These are phyloP conservation scores for Polytrichum formosum DNA, from an alignment of 225 moss, liverwort and hornwort genomes.

Conservation along the genomic window DNA sequence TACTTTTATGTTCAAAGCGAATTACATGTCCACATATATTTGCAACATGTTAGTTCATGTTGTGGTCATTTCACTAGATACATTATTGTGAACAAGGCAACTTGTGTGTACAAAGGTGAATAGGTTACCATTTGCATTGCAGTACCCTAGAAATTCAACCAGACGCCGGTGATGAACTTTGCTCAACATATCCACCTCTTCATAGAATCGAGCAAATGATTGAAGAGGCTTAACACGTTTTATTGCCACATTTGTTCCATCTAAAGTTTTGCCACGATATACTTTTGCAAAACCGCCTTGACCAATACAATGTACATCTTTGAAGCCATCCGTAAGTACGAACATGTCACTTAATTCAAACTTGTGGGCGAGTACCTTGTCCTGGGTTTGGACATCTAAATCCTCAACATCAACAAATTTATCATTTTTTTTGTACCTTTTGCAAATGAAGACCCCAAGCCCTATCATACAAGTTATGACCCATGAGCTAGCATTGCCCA, in stretches of 20 bases:
- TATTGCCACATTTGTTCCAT: background rate
- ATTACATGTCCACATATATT: too few species aligned
- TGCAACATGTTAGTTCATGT: too few species aligned
- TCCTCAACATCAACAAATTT: background rate
- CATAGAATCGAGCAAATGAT: constrained; percentile 8
- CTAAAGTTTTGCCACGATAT: background rate
- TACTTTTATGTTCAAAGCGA: too few species aligned
- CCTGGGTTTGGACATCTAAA: too few species aligned
- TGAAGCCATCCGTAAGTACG: background rate
- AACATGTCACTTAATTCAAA: background rate
- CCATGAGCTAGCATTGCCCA: too few species aligned
- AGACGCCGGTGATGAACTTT: background rate
- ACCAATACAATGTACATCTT: background rate
- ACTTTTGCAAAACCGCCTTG: background rate
- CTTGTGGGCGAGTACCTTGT: background rate
- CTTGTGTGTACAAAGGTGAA: too few species aligned
- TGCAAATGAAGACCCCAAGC: background rate
- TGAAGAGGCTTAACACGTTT: background rate
- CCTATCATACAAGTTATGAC: too few species aligned
- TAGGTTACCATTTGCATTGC: background rate
- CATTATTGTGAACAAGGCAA: too few species aligned
- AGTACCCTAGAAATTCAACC: constrained; percentile 2
- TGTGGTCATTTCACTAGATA: too few species aligned
- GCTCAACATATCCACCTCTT: constrained; percentile 11
- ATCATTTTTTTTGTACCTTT: too few species aligned